Percentiles rank a stretch among this genome's conserved stretches.
These are phyloP conservation scores for Aspergillus ostianus DNA, from an alignment of 495 filamentous ascomycete genomes.

Conservation along the genomic window DNA sequence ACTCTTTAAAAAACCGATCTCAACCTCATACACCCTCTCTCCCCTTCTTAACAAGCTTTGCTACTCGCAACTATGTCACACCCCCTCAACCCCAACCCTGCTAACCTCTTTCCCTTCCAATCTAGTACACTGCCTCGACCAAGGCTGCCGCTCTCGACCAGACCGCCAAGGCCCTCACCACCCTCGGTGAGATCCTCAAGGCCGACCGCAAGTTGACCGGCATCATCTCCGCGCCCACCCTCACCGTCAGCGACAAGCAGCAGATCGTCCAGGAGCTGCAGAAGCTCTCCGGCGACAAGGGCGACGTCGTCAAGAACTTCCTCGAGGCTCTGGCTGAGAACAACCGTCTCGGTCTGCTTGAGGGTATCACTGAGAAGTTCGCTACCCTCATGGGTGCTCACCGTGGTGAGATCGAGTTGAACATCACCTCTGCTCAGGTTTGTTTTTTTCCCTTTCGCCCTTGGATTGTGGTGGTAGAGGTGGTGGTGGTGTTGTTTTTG, in stretches of 20 bases:
- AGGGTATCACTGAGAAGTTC: slow-evolving; percentile 86
- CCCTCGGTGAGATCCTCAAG: slow-evolving; percentile 68
- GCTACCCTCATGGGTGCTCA: slow-evolving; percentile 79
- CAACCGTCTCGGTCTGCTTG: slow-evolving; percentile 84
- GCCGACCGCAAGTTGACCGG: slow-evolving; percentile 73
- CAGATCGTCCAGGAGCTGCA: slow-evolving; percentile 78
- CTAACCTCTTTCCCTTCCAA: slow-evolving; percentile 4
- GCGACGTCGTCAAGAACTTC: slow-evolving; percentile 90
- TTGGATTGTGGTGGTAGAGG: background rate
- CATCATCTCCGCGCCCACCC: slow-evolving; percentile 78
- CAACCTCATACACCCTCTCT: background rate
- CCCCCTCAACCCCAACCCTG: background rate
- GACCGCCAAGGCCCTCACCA: slow-evolving; percentile 70
- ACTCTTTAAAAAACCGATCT: slow-evolving; percentile 9
- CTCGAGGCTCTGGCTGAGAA: slow-evolving; percentile 86
- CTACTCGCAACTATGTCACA: background rate
- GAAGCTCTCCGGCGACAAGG: slow-evolving; percentile 73
- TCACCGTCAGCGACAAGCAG: slow-evolving; percentile 73
- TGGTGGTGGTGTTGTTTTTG: no score
- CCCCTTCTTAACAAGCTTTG: background rate
- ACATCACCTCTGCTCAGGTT: slow-evolving; percentile 87
- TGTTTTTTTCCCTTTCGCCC: slow-evolving; percentile 26
- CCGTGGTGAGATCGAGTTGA: slow-evolving; percentile 88
- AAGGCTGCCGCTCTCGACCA: slow-evolving; percentile 82
- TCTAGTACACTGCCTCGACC: slow-evolving; percentile 89